Base-by-base conservation (phyloP, 2,329 filamentous ascomycete species). In the Thielaviopsis populi region DNA sequence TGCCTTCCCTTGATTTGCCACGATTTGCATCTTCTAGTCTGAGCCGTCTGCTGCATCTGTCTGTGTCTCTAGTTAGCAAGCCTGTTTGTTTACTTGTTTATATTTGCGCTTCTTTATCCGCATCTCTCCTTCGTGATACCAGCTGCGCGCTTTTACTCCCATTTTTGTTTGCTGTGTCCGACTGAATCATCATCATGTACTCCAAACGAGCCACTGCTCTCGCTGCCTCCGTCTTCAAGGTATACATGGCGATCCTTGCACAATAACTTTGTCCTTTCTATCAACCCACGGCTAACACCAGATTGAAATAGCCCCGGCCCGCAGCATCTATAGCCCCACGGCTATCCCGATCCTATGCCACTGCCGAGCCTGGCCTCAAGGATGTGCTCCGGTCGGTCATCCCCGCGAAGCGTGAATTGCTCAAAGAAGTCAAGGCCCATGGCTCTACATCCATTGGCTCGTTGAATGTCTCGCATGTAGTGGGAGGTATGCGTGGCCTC, bases 401-500 rank as follows among this genome's bases (percentile, higher is more conserved):
- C 70, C 94, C 94, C 41, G 90, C 85, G 67, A 97, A 97, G 79
- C 85, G 91, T 62, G 92, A 96, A 75, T 85, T 96, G 22, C 78
- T 97, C 70, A 94, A 96, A 77, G 88, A 91, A 75, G 89, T 97
- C 77, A 97, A 96, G 79, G 83, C 86, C 65, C 84, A 92, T 73
- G 82, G 83, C 62, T 83, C 86, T 71, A 94, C 91, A 75, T 85
- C 86, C 66, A 86, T 97, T 70, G 92, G 92, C 65, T 89, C 96
- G 71, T 85, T 97, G 75, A 96, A 92, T 80, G 84, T 97, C 56
- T 89, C 92, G 76, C 96, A 94, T 76, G 89, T 89, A 24, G 84
- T 97, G 69, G 94, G 94, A 70, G 94, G 94, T 71, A 97, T 97
- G 94, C 88, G 91, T 75, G 92, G 92, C 46, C 83, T 99, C 69